These are phyloP conservation scores for Trametes pubescens DNA, from an alignment of 1,284 basidiomycete species.

Conservation along the genomic window DNA sequence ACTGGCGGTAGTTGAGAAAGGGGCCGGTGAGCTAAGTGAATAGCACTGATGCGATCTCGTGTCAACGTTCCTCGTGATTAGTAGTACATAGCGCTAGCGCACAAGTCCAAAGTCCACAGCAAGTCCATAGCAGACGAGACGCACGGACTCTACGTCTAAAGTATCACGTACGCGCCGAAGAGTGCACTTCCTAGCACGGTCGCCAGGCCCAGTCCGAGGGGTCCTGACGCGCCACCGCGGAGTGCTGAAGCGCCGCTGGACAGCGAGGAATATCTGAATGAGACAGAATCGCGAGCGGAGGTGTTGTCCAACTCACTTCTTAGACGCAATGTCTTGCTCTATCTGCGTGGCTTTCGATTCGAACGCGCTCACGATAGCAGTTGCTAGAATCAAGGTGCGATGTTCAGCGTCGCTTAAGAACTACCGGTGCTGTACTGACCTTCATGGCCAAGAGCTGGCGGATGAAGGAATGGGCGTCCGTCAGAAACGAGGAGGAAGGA, in stretches of 20 bases:
- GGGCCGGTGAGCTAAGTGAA: not conserved
- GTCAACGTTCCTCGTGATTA: not conserved
- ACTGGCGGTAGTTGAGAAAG: too few species aligned
- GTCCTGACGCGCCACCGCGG: slow-evolving; percentile 1
- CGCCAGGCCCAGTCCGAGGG: slow-evolving; percentile 9
- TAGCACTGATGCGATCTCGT: not conserved
- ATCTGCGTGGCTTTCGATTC: slow-evolving; percentile 6
- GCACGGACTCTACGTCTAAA: not conserved
- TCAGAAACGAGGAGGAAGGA: not conserved
- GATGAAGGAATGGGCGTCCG: too few species aligned
- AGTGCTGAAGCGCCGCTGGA: slow-evolving; percentile 6
- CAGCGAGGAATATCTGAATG: not conserved
- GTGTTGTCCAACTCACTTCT: not conserved
- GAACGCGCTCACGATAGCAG: not conserved
- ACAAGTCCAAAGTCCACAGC: slow-evolving; percentile 3
- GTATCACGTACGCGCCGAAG: slow-evolving; percentile 17
- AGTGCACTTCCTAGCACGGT: slow-evolving; percentile 19
- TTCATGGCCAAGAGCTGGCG: slow-evolving; percentile 10
- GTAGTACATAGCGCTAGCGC: slow-evolving; percentile 2
- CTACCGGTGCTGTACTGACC: not conserved
- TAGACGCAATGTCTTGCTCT: slow-evolving; percentile 3
- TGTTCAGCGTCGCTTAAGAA: not conserved
- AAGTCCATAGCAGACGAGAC: slow-evolving; percentile 1
- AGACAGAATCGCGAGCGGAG: not conserved
- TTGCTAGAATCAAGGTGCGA: not conserved